Evolutionary conservation across 2,329 filamentous ascomycete genomes (phyloP).

Genomic region (Chalaropsis ovoidea): DNA sequence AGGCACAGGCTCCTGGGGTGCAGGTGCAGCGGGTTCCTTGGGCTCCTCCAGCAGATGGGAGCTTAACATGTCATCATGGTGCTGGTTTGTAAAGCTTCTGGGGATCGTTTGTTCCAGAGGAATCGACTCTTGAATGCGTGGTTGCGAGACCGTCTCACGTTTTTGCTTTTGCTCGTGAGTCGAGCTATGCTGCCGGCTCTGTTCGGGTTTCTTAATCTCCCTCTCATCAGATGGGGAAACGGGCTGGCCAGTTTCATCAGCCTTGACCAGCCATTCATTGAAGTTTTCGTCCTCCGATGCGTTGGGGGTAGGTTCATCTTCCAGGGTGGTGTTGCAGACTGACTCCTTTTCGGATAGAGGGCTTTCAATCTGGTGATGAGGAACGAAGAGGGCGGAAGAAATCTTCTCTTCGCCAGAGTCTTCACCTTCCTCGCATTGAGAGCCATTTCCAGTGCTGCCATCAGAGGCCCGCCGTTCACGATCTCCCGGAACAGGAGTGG

Average conservation of each 20-base stretch:
- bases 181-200: background rate
- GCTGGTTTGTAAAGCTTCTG: background rate
- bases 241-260: constrained; percentile 38
- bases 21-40: background rate
- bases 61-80: background rate
- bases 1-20: constrained; percentile 37
- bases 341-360: constrained; percentile 8
- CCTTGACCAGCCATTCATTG: constrained; percentile 49
- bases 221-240: constrained; percentile 16
- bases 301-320: constrained; percentile 21
- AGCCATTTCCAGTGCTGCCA: constrained; percentile 34
- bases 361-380: constrained; percentile 47
- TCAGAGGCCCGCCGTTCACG: constrained; percentile 33
- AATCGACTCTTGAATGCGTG: background rate
- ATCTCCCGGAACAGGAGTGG: constrained; percentile 18
- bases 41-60: constrained; percentile 7
- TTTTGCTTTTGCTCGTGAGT: constrained; percentile 8
- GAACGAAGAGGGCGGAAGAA: constrained; percentile 73
- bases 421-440: constrained; percentile 36
- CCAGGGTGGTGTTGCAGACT: background rate
- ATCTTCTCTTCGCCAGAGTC: constrained; percentile 74
- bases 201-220: background rate
- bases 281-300: constrained; percentile 32
- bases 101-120: constrained; percentile 5
- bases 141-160: background rate